phyloP scores from a whole-genome alignment of 768 basidiomycete species.

The Trametes coccinea region DNA sequence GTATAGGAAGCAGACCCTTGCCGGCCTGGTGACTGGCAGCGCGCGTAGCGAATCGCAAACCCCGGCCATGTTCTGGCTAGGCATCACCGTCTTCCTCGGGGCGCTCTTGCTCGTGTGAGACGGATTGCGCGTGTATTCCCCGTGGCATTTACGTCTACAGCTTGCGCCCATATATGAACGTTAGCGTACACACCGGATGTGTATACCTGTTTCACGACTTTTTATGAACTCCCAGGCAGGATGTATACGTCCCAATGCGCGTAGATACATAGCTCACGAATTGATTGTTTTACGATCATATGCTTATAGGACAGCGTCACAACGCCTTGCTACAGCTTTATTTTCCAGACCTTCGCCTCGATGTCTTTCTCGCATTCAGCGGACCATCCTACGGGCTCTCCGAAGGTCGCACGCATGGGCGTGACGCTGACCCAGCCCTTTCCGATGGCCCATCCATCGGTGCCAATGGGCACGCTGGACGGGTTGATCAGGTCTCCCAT shows the following conservation, averaged over 20 bases:
- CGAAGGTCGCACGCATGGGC: conserved; percentile 74
- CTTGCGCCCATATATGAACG: not conserved
- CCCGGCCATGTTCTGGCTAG: conserved; percentile 8
- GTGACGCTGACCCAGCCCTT: conserved; percentile 76
- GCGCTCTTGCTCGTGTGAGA: conserved; percentile 8
- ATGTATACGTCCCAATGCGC: no score
- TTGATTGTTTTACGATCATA: not conserved
- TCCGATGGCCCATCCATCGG: conserved; percentile 80
- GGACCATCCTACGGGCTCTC: conserved; percentile 48
- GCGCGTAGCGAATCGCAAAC: conserved; percentile 6
- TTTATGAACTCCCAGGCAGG: conserved; percentile 3
- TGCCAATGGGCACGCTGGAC: conserved; percentile 66
- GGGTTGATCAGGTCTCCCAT: conserved; percentile 70
- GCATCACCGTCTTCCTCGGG: conserved; percentile 1
- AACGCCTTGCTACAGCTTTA: conserved; percentile 48
- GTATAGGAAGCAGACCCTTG: conserved; percentile 58
- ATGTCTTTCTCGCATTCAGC: conserved; percentile 30
- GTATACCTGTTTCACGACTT: not conserved
- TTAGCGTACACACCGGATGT: conserved; percentile 2
- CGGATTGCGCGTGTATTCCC: not conserved
- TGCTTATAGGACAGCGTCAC: no score
- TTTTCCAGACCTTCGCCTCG: conserved; percentile 52
- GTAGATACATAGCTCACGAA: no score
- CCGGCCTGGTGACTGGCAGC: conserved; percentile 32
- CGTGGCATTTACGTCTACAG: no score